These are phyloP conservation scores for Suillus brevipes DNA, from an alignment of 768 basidiomycete genomes.

Conservation along the genomic window DNA sequence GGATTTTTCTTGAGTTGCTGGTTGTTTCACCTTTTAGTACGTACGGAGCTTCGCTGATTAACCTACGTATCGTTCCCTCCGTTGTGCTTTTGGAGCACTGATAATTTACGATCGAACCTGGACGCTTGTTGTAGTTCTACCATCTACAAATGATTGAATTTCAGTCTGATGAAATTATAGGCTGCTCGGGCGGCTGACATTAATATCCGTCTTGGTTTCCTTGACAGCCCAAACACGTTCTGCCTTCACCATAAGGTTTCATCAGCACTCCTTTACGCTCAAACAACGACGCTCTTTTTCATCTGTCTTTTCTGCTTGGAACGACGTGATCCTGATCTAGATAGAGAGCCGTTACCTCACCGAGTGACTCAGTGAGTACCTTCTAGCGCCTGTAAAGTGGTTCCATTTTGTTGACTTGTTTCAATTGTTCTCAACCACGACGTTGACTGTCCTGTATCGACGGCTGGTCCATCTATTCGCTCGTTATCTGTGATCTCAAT, in stretches of 20 bases:
- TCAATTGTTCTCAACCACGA: conserved; percentile 4
- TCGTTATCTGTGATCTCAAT: background rate
- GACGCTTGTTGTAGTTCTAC: conserved; percentile 4
- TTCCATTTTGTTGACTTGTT: conserved; percentile 1
- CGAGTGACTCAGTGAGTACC: background rate
- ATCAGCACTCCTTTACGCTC: background rate
- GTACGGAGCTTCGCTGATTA: conserved; percentile 7
- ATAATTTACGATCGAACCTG: background rate
- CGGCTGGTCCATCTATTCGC: background rate
- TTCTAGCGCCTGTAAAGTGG: background rate
- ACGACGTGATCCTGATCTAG: background rate
- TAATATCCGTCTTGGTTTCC: conserved; percentile 1
- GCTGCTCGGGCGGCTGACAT: background rate
- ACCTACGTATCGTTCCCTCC: background rate
- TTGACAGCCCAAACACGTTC: background rate
- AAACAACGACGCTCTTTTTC: background rate
- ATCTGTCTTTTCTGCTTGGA: conserved; percentile 3
- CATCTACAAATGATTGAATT: background rate
- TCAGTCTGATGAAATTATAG: background rate
- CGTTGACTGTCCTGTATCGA: background rate
- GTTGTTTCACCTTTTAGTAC: background rate
- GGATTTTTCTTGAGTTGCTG: conserved; percentile 1
- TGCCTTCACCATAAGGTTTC: background rate
- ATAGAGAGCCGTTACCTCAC: conserved; percentile 2
- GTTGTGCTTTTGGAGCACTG: background rate